Evolutionary conservation across 345 rosid species (phyloP), one percentile per base, ranked within the genome.

Genomic region (Mercurialis annua): DNA sequence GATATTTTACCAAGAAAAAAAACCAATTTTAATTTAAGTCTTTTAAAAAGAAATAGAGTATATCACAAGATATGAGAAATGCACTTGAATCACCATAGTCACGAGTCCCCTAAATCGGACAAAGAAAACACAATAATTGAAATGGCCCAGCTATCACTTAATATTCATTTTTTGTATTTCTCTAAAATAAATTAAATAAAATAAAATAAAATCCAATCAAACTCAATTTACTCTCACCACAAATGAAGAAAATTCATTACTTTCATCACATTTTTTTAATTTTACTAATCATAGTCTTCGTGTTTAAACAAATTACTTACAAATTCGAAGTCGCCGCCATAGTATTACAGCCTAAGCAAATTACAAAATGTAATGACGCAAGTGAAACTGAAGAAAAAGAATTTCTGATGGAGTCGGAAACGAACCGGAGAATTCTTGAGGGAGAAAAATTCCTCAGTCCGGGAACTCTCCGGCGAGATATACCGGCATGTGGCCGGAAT

Each of bases 321-420:
- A 44, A 43, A 8, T 42, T 42, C 8, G 56, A 24, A 38, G 55
- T 23, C 18, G 27, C 48, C 14, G 72, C 54, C 38, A 23, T 47
- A 16, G 6, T 47, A 4, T 3, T 57, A 18, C 23, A 62, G 20
- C 30, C 16, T 50, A 62, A 63, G 12, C 33, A 52, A 21, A 0
- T 9, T 16, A 34, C 40, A 36, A 30, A 23, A 14, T 55, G 69
- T 43, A 30, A 34, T 33, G 70, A 10, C 40, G 66, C 52, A 21
- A 59, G 54, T 20, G 67, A 57, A 20, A 40, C 57, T 20, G 71
- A 17, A 11, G 73, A 68, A 17, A 64, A 72, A 51, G 57, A 12
- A 34, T 21, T 59, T 16, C 46, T 33, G 34, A 60, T 69, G 70
- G 74, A 66, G 20, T 57, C 66, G 0, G 70, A 63, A 50, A 49